Evolutionary conservation across 495 filamentous ascomycete genomes (phyloP), one percentile per base, ranked within the genome.

Genomic region (Pseudotulostoma volvatum): DNA sequence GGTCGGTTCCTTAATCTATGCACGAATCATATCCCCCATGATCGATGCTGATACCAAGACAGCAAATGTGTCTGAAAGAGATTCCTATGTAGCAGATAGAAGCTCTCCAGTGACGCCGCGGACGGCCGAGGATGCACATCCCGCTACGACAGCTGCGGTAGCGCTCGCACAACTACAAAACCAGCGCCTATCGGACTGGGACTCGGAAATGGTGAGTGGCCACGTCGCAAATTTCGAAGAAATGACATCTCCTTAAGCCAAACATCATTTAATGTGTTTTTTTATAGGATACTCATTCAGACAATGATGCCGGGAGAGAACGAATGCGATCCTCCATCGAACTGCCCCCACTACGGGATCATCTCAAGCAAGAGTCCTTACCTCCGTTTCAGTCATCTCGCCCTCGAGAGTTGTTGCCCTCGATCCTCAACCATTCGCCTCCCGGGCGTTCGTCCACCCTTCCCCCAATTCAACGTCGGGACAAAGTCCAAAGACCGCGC

Each of bases 151-250:
- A 37, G 83, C 83, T 17, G 86, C 86, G 18, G 82, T 84, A 20
- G 86, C 86, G 9, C 67, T 94, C 37, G 84, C 86, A 33, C 81
- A 90, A 61, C 67, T 94, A 49, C 84, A 92, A 57, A 76, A 79
- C 46, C 77, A 88, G 56, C 81, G 80, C 34, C 69, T 79, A 34
- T 70, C 71, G 2, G 84, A 86, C 42, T 92, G 80, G 80, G 84
- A 87, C 18, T 79, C 81, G 7, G 85, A 92, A 51, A 70, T 70
- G 60, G 84, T 92, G 66, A 60, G 72, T 71, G 17, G 5, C 23
- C 5, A 28, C 5, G n/a, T n/a, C n/a, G 14, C 36, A 9, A 7
- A 23, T 18, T 14, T 38, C 7, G 8, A 8, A 17, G 11, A 15
- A 9, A 9, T n/a, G 18, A 41, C 39, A n/a, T 11, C 18, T 11